Evolutionary conservation across 371 early-diverging fungal genomes (phyloP).

Genomic region (Rhizopus delemar): DNA sequence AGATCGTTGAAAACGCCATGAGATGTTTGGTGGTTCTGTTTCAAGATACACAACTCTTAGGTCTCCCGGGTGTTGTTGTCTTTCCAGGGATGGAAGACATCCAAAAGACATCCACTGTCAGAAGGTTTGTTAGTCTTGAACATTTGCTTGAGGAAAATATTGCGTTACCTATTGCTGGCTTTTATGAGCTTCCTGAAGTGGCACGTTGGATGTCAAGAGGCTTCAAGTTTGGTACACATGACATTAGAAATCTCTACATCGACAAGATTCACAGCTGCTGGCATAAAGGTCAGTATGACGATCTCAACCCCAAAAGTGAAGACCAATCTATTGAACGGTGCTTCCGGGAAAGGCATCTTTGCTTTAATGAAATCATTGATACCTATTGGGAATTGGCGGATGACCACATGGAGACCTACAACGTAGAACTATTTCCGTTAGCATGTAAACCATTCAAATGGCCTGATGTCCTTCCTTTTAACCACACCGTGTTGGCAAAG

Average conservation of each 20-base stretch:
- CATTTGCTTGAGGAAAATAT: constrained; percentile 34
- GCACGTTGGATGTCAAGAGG: constrained; percentile 24
- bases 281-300: not conserved
- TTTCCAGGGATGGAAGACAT: constrained; percentile 17
- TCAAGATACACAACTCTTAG: constrained; percentile 34
- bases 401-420: constrained; percentile 7
- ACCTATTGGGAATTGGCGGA: constrained; percentile 17
- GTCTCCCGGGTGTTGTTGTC: constrained; percentile 12
- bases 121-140: constrained; percentile 31
- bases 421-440: constrained; percentile 24
- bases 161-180: constrained; percentile 39
- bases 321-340: not conserved
- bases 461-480: constrained; percentile 18
- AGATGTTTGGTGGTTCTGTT: constrained; percentile 35
- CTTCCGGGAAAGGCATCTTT: not conserved
- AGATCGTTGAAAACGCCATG: constrained; percentile 22
- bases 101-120: constrained; percentile 8
- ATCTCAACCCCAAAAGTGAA: not conserved
- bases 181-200: constrained; percentile 30
- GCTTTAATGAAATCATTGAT: constrained; percentile 21
- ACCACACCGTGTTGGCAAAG: constrained; percentile 27
- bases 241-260: no score
- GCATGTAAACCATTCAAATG: constrained; percentile 28
- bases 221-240: not conserved
- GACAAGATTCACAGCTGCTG: not conserved